Percentiles rank a stretch among this genome's conserved stretches.
phyloP scores from a whole-genome alignment of 2,329 filamentous ascomycete genomes.

The Ceratocystis huliohia region DNA sequence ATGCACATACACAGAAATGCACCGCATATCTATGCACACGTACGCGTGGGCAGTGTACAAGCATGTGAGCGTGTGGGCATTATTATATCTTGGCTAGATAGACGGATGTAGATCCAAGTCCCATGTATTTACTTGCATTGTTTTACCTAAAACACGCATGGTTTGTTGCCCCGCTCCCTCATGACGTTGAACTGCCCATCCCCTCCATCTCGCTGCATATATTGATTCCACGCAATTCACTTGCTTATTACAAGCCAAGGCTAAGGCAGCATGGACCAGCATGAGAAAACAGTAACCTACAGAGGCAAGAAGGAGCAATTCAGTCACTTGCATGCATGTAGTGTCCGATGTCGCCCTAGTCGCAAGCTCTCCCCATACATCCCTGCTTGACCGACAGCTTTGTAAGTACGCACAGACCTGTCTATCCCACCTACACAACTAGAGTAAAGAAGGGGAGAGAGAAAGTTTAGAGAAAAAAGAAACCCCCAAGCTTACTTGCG shows the following conservation, averaged over 20 bases:
- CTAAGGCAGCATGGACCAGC: not conserved
- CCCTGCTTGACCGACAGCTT: constrained; percentile 2
- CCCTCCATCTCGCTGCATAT: not conserved
- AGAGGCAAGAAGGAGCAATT: constrained; percentile 6
- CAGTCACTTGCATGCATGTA: constrained; percentile 5
- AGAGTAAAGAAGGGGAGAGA: not conserved
- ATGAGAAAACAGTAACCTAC: not conserved
- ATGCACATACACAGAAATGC: not conserved
- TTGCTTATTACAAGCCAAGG: not conserved
- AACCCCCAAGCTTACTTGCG: not conserved
- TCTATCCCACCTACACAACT: constrained; percentile 1
- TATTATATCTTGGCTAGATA: not conserved
- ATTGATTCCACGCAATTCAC: not conserved
- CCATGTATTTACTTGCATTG: constrained; percentile 3
- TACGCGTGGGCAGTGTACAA: not conserved
- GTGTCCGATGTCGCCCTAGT: constrained; percentile 11
- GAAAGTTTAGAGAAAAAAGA: not conserved
- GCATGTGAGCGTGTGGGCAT: not conserved
- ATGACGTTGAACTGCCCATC: constrained; percentile 6
- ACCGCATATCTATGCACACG: not conserved
- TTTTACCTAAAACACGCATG: constrained; percentile 11
- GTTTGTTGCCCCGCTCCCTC: constrained; percentile 1
- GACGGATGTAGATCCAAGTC: not conserved
- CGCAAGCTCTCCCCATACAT: constrained; percentile 5
- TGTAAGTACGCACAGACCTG: constrained; percentile 9